phyloP scores from a whole-genome alignment of 768 basidiomycete species.

The Psilocybe cubensis region DNA sequence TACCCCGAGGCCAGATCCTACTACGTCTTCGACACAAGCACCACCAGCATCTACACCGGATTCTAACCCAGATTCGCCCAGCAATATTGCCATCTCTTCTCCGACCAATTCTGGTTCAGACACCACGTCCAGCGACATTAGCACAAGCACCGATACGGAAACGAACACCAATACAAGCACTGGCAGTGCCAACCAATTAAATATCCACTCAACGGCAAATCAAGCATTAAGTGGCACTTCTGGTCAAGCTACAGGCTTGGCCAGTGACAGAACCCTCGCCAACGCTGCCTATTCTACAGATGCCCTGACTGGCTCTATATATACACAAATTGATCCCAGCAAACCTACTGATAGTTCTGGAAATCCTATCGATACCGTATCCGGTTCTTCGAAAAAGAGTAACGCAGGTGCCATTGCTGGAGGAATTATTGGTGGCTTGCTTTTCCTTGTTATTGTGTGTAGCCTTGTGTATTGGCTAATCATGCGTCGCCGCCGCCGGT shows the following conservation, averaged over 20 bases:
- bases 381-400: constrained; percentile 3
- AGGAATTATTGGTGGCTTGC: constrained; percentile 46
- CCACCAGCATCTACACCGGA: neutral
- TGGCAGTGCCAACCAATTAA: neutral
- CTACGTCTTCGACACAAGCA: neutral
- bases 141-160: neutral
- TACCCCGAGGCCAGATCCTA: neutral
- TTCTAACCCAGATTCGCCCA: neutral
- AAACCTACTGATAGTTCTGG: neutral
- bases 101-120: neutral
- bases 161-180: neutral
- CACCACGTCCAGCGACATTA: neutral
- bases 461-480: constrained; percentile 22
- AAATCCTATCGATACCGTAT: neutral
- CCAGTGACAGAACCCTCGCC: neutral
- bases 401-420: constrained; percentile 51
- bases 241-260: neutral
- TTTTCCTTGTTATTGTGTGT: constrained; percentile 33
- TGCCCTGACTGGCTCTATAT: neutral
- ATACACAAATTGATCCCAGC: neutral
- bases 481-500: constrained; percentile 10
- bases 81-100: neutral
- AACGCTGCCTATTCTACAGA: constrained; percentile 8
- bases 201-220: neutral
- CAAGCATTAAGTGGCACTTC: neutral